Evolutionary conservation across 257 asterid genomes (phyloP).

Genomic region (Solanum medicagineum): DNA sequence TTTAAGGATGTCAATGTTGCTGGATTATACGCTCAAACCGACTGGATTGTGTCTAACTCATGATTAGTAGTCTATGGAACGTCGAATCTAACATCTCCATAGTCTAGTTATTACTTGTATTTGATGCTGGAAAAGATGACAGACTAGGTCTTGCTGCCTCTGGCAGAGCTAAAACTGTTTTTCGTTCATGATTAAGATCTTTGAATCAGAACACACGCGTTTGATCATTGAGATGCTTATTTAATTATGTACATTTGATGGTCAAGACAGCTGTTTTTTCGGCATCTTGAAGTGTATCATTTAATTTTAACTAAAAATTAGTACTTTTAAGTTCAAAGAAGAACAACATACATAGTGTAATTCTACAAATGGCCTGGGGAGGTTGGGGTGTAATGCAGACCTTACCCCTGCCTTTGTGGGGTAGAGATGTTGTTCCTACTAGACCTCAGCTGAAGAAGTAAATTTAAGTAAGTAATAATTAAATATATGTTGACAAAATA

Average conservation of each 20-base stretch:
- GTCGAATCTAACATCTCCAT: not conserved
- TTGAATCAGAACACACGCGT: not conserved
- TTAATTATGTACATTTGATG: not conserved
- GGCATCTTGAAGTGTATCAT: not conserved
- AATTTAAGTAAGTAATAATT: not conserved
- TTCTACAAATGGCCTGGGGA: too few relatives aligned
- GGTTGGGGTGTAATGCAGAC: too few relatives aligned
- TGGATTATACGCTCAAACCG: not conserved
- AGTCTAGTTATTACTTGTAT: not conserved
- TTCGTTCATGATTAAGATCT: not conserved
- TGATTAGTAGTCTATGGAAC: not conserved
- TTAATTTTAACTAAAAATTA: not conserved
- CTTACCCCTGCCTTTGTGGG: too few relatives aligned
- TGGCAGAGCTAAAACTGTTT: not conserved
- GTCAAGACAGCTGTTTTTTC: too few relatives aligned
- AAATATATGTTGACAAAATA: not conserved
- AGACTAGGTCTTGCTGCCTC: not conserved
- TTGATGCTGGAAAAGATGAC: not conserved
- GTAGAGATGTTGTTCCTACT: too few relatives aligned
- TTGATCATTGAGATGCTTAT: not conserved
- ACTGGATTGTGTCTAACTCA: not conserved
- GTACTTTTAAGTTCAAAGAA: not conserved
- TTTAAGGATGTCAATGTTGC: not conserved
- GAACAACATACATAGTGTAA: too few relatives aligned
- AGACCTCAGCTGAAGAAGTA: not conserved